A percentile compares a stretch with the other conserved stretches of the same genome.
Evolutionary conservation across 2,329 filamentous ascomycete species (phyloP).

Genomic region (Byssochlamys sp.): DNA sequence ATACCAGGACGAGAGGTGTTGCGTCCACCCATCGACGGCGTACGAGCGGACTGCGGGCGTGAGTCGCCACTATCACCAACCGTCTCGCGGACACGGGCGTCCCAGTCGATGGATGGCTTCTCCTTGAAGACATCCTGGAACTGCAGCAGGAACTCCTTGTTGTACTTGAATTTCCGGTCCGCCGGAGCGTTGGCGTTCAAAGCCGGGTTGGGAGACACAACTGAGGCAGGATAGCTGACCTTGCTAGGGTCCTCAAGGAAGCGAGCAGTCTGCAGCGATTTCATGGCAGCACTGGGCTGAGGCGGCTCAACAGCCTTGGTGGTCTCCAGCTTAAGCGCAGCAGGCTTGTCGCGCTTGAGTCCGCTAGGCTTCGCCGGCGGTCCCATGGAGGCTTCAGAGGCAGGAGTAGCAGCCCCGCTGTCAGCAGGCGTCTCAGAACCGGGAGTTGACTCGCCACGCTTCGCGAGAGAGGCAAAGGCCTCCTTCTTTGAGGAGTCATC

Average conservation of each 20-base stretch:
- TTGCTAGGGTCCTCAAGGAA: conserved; percentile 73
- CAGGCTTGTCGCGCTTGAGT: conserved; percentile 64
- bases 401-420: conserved; percentile 38
- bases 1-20: conserved; percentile 45
- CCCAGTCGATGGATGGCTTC: conserved; percentile 90
- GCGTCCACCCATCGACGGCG: conserved; percentile 41
- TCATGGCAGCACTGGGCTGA: conserved; percentile 86
- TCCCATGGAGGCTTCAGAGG: conserved; percentile 36
- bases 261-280: conserved; percentile 81
- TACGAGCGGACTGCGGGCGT: conserved; percentile 48
- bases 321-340: conserved; percentile 78
- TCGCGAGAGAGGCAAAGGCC: conserved; percentile 36
- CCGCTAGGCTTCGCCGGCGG: conserved; percentile 47
- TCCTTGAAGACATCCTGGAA: conserved; percentile 95
- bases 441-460: conserved; percentile 25
- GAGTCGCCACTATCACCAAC: conserved; percentile 65
- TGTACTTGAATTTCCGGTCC: conserved; percentile 82
- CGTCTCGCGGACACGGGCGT: conserved; percentile 73
- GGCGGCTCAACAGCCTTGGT: conserved; percentile 80
- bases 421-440: conserved; percentile 29
- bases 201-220: conserved; percentile 83
- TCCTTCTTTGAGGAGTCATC: conserved; percentile 29
- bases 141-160: conserved; percentile 87
- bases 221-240: conserved; percentile 70
- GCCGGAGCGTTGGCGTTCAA: conserved; percentile 65